Evolutionary conservation across 2,329 filamentous ascomycete species (phyloP), one percentile per base, ranked within the genome.

Genomic region (Diaporthe ampelina): DNA sequence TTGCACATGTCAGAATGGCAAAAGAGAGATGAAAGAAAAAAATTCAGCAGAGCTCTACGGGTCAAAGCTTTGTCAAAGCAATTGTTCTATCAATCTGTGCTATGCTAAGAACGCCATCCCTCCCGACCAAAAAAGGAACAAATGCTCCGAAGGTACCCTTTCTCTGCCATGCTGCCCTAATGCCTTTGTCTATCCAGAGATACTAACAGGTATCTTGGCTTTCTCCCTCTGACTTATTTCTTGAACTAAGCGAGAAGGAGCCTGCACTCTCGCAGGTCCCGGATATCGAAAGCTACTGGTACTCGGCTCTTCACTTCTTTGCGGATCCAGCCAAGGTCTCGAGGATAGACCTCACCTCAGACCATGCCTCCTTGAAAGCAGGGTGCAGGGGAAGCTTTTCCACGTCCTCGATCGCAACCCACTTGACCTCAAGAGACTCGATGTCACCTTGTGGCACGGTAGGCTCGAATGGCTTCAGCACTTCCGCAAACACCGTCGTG

Each of bases 291-390:
- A 48, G 10, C 21, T 45, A 21, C 19, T 21, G 17, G 6, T 9
- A 67, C 61, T 35, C 19, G 19, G 21, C 45, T 50, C 15, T 32
- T 56, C 52, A 56, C 15, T 32, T 24, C 2, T 9, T 63, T 1
- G n/a, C 8, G 8, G 24, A 8, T 15, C 9, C 19, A 32, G 29
- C 15, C 29, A 15, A 2, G 9, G 43, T 24, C 26, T 35, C 26
- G 21, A 65, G 43, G 5, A 50, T 24, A 19, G 45, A 24, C 45
- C 4, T 43, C 10, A 57, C 35, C 35, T 24, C 37, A 29, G 56
- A 56, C 73, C 70, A 75, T 4, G 35, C 70, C 40, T 26, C 50
- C 40, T n/a, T n/a, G 21, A 75, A 75, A 0, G 26, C 19, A 24
- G 70, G n/a, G 19, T 69, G 73, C 37, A 73, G 26, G 4, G 15